Conservation (phyloP, 179 eudicot genomes). For the Monotropa hypopitys region DNA sequence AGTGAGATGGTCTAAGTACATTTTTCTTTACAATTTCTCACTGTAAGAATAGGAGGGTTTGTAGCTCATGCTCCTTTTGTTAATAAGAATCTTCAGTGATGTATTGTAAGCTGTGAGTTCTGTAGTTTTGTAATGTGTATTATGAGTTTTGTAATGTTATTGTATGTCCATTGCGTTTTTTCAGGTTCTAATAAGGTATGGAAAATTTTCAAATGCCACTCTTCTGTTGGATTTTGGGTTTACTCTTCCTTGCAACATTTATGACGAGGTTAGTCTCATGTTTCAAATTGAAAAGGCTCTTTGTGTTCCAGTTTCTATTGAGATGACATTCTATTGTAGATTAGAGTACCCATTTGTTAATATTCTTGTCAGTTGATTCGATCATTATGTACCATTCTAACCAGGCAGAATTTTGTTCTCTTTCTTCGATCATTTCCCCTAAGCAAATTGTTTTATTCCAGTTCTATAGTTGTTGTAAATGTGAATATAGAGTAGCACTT, state of each 20-base stretch:
- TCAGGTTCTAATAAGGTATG: slow-evolving; percentile 71
- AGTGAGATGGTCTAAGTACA: background rate
- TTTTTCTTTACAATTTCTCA: slow-evolving; percentile 1
- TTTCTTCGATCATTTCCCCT: background rate
- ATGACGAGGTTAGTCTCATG: slow-evolving; percentile 59
- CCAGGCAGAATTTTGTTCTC: background rate
- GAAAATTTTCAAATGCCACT: slow-evolving; percentile 59
- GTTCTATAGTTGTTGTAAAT: background rate
- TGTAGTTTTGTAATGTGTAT: background rate
- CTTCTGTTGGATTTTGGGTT: slow-evolving; percentile 72
- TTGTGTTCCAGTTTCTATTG: background rate
- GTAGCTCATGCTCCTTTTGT: background rate
- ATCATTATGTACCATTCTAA: background rate
- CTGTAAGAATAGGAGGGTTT: background rate
- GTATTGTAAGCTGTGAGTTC: background rate
- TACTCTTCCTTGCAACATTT: slow-evolving; percentile 44
- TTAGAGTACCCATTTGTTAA: background rate
- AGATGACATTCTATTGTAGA: background rate
- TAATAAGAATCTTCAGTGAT: background rate
- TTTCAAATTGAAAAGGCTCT: background rate
- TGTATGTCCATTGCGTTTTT: slow-evolving; percentile 6
- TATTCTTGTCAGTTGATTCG: background rate
- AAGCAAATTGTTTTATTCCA: background rate
- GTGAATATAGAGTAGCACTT: no score
- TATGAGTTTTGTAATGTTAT: background rate